These are phyloP conservation scores for Sodiomyces alkalinus DNA, from an alignment of 2,329 filamentous ascomycete genomes.

Conservation along the genomic window DNA sequence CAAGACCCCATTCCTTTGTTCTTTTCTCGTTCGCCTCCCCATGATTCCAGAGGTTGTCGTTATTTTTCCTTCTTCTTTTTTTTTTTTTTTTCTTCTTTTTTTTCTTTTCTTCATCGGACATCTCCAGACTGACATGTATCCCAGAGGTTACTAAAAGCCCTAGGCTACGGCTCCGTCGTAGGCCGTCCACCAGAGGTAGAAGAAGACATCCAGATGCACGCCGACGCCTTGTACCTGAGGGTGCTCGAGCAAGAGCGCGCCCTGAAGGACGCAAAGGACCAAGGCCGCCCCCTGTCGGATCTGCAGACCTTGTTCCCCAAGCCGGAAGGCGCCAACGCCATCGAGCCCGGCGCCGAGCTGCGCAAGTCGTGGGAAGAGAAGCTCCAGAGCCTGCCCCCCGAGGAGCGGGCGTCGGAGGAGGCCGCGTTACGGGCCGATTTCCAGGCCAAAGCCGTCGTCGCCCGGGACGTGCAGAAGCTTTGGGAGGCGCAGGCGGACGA, in stretches of 20 bases:
- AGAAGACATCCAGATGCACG: conserved; percentile 90
- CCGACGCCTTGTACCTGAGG: conserved; percentile 75
- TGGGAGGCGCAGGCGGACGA: conserved; percentile 40
- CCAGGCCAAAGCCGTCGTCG: conserved; percentile 43
- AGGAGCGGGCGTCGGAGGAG: conserved; percentile 47
- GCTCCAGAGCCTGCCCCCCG: conserved; percentile 40
- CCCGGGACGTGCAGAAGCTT: conserved; percentile 36
- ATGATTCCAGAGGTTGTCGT: not conserved
- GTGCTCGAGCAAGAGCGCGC: conserved; percentile 70
- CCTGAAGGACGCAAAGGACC: conserved; percentile 53
- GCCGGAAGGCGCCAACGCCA: conserved; percentile 9
- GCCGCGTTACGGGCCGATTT: conserved; percentile 48
- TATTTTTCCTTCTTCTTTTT: not conserved
- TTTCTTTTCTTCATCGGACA: not conserved
- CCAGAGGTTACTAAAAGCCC: conserved; percentile 72
- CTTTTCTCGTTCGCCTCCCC: not conserved
- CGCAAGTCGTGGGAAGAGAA: conserved; percentile 36
- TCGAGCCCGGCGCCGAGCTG: conserved; percentile 26
- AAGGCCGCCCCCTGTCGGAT: conserved; percentile 40
- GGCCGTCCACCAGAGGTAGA: conserved; percentile 53
- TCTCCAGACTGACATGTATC: conserved; percentile 1
- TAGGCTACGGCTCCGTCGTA: conserved; percentile 66
- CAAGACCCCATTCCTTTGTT: no score
- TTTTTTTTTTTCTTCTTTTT: not conserved
- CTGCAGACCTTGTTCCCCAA: conserved; percentile 41